phyloP scores from a whole-genome alignment of 1,284 basidiomycete genomes.

The Leccinum discolor region DNA sequence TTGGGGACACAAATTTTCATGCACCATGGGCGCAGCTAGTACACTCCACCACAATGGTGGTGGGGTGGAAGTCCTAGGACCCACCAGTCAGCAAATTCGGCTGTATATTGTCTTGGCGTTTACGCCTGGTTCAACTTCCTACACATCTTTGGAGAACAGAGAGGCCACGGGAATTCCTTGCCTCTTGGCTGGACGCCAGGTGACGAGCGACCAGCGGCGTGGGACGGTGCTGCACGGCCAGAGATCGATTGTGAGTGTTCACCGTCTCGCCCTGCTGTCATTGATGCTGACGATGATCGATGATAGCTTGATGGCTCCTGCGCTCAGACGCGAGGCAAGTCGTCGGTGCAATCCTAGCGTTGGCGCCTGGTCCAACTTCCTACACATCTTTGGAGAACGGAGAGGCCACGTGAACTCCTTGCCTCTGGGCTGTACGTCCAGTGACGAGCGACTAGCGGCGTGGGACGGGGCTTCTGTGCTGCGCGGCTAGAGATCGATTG shows the following conservation, averaged over 20 bases:
- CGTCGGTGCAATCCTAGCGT: background rate
- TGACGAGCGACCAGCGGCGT: background rate
- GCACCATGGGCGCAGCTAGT: background rate
- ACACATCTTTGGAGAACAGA: background rate
- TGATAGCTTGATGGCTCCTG: background rate
- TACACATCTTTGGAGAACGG: background rate
- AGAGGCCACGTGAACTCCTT: background rate
- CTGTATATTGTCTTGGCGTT: background rate
- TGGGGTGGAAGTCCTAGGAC: background rate
- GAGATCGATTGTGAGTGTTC: background rate
- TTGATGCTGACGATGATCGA: background rate
- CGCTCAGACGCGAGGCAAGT: background rate
- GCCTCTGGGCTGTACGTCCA: background rate
- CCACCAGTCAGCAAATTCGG: background rate
- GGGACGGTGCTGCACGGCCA: background rate
- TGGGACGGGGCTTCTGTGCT: background rate
- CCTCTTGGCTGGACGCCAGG: background rate
- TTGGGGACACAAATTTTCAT: background rate
- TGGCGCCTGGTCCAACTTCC: background rate
- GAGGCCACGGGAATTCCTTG: background rate
- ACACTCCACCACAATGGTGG: background rate
- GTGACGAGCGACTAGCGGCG: background rate
- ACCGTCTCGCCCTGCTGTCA: background rate
- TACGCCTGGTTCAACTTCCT: background rate
- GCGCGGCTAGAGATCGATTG: background rate